Evolutionary conservation across 441 rosid genomes (phyloP), one percentile per base, ranked within the genome.

Genomic region (Pelargonium myrrhifolium): DNA sequence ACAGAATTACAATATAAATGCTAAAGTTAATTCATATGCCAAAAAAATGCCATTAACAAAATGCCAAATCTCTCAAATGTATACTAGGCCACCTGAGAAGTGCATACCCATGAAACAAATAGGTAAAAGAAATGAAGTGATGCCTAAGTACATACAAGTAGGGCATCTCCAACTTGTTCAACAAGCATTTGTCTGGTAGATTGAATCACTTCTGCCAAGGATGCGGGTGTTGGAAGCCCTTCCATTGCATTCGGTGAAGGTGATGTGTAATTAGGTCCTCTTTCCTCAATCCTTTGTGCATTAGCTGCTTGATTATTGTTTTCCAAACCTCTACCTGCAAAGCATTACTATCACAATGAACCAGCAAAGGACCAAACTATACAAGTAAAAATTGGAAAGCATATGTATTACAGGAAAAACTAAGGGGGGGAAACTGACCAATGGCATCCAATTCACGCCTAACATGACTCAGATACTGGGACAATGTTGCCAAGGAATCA

Each of bases 181-280:
- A 62, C 68, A 62, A 87, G 87, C 66, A 89, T 69, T 67, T 79
- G 87, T 74, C 89, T 85, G 66, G 86, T 77, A 69, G 87, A 83
- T 56, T 53, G 68, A 74, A 89, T 65, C 70, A 85, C 80, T 69
- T 83, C 89, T 2, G 90, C 86, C 82, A 89, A 78, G 65, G 85
- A 81, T 81, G 82, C 87, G 47, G 89, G 90, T 14, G 92, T 84
- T 39, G 95, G 95, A 71, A 89, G 86, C 67, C 86, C 81, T 71
- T 80, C 86, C 64, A 66, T 75, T 28, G 43, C 71, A 47, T 78
- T 64, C 42, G 68, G 81, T 40, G 78, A 66, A 62, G 77, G 77
- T 53, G 77, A 75, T 26, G 80, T 31, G 11, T 69, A 53, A 68
- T 65, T 75, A 72, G 81, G 53, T 18, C 79, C 82, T 68, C 83